These are phyloP conservation scores for Cryptococcus hybrid DNA, from an alignment of 1,284 basidiomycete species.

Conservation along the genomic window DNA sequence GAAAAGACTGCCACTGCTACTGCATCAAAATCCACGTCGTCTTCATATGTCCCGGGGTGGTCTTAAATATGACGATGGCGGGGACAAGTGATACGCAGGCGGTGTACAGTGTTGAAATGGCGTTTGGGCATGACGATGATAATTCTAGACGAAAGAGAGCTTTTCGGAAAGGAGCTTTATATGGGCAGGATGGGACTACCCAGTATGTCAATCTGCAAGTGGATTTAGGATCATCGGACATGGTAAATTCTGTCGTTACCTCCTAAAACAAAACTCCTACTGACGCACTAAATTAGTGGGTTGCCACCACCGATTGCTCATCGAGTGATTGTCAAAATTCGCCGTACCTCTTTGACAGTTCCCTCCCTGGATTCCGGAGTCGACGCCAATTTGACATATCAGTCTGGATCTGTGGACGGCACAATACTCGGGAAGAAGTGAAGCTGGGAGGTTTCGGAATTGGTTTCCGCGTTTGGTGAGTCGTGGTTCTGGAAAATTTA, in stretches of 20 bases:
- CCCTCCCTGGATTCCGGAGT: slow-evolving; percentile 34
- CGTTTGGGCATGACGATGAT: slow-evolving; percentile 30
- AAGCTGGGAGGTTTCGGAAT: slow-evolving; percentile 39
- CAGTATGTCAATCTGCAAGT: slow-evolving; percentile 44
- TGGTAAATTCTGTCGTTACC: slow-evolving; percentile 28
- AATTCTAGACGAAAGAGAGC: slow-evolving; percentile 3
- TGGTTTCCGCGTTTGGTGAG: slow-evolving; percentile 46
- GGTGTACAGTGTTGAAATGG: slow-evolving; percentile 37
- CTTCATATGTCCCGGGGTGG: slow-evolving; percentile 35
- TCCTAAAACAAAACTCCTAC: not conserved
- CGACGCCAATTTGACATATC: slow-evolving; percentile 29
- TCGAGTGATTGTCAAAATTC: slow-evolving; percentile 35
- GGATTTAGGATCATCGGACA: slow-evolving; percentile 48
- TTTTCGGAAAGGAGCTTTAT: slow-evolving; percentile 10
- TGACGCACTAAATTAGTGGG: slow-evolving; percentile 33
- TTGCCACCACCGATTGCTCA: slow-evolving; percentile 38
- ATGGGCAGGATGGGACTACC: slow-evolving; percentile 22
- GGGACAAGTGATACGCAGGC: slow-evolving; percentile 34
- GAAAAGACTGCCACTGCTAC: slow-evolving; percentile 7
- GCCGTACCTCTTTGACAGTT: slow-evolving; percentile 30
- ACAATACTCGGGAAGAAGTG: slow-evolving; percentile 48
- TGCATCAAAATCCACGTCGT: slow-evolving; percentile 10
- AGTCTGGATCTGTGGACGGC: slow-evolving; percentile 37
- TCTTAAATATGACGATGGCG: slow-evolving; percentile 34
- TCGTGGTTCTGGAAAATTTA: not conserved